Base-by-base conservation (phyloP, 129 eudicot species). In the Flaveria brownii region DNA sequence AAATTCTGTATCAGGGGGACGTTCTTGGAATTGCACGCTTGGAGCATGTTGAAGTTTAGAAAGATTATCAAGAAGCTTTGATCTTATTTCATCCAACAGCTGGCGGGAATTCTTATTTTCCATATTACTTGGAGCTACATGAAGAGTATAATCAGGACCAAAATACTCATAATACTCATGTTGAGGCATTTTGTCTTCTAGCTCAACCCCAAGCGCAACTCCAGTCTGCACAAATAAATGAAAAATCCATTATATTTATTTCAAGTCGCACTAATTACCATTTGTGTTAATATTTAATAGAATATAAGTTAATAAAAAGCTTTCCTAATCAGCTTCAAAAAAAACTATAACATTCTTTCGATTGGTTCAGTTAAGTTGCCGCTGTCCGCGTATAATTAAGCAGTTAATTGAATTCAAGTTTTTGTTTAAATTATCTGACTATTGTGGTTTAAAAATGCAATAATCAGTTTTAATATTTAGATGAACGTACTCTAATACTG, bases 81-180 rank as follows among this genome's bases (percentile, higher is more conserved):
- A 67, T 71, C 88, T 81, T 43, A 93, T 93, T 43, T 91, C 96
- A 62, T 93, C 97, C 90, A 93, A 67, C 39, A 84, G 78, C 80
- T 75, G 89, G 43, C 91, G 93, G 45, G 98, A 87, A 73, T 91
- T 93, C 84, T 93, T 93, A 77, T 93, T 91, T 75, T 93, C 98
- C 98, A 90, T 93, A 82, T 93, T 93, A 83, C 98, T 90, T 49
- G 98, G 97, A 78, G 97, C 97, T 77, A 90, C 97, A 81, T 93
- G 98, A 81, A 93, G 96, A 66, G 91, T 90, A 77, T 93, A 90
- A 59, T 93, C 98, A 74, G 98, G 98, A 50, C 97, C 98, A 82
- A 93, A 93, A 68, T 93, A 93, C 88, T 93, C 98, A 70, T 78
- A 86, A 75, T 93, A 93, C 82, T 93, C 98, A 3, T 93, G 90